Evolutionary conservation across 805 yeast species (phyloP), one percentile per base, ranked within the genome.

Genomic region (Wickerhamiella australiensis): DNA sequence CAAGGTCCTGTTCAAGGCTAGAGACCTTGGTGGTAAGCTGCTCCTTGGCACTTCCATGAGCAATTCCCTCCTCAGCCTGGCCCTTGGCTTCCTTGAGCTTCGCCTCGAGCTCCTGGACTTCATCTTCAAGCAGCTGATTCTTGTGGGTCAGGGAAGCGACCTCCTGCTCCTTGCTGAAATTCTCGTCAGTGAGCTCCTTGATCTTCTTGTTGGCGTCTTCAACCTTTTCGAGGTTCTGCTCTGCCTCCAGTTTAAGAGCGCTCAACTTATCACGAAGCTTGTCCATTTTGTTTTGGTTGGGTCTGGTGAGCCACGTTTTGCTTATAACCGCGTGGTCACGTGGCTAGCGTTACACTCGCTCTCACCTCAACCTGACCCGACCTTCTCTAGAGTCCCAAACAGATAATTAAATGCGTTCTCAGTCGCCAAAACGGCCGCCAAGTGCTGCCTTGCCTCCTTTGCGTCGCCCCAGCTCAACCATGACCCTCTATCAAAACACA

Each of bases 221-320:
- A 54, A 92, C 81, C 74, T 87, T 85, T 68, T 86, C 96, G 74
- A 90, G 96, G 86, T 98, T 94, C 61, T 82, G 74, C 73, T 92
- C 98, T 58, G 95, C 90, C 66, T 92, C 97, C 62, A 85, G 74
- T 72, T 90, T 88, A 68, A 92, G 79, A 70, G 80, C 40, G 40
- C 48, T 49, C 50, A 59, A 47, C 59, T 59, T 59, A 42, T 57
- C 62, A 26, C 60, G 60, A 29, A 59, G 54, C 46, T 58, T 59
- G 38, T 59, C 62, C 62, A 59, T 59, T 22, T 73, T 33, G 38
- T 81, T 72, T 87, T 74, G 78, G 86, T 87, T 33, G 23, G 29
- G 40, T 15, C 11, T 18, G 26, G 29, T 11, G 36, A 33, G 40
- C 29, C 44, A 41, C 44, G 44, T 41, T 41, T 41, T 41, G 44